Evolutionary conservation across 306 rosid genomes (phyloP), one percentile per base, ranked within the genome.

Genomic region (Astragalus glycyphyllos): DNA sequence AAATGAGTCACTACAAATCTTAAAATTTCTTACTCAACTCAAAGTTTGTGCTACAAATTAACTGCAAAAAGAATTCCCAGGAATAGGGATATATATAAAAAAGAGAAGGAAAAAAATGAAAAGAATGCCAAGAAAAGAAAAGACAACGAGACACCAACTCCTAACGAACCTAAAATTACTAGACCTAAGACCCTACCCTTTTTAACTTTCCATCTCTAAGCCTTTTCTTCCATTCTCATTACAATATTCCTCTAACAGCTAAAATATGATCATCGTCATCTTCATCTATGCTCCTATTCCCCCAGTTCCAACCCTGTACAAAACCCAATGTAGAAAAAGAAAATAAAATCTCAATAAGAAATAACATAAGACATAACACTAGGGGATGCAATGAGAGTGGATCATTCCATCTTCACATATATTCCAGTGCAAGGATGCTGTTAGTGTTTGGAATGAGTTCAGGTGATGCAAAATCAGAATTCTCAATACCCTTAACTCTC

Each of bases 61-160:
- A 89, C 97, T 95, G 96, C 97, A 95, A 95, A 95, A 95, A 91
- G 97, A 91, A 91, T 91, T 86, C 90, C 87, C 84, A 84, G 17
- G 20, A 72, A 79, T 31, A 83, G 77, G 90, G 89, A 81, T 67
- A 72, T 83, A 71, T 75, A 54, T 61, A 80, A 72, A 79, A 53
- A 72, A 58, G 9, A 48, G 37, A 32, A 23, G 2, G 29, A 50
- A 54, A 51, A 41, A 68, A 77, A 67, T 50, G 78, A 83, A 87
- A 88, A 75, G 86, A 91, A 89, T 75, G 85, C 85, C 76, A 79
- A 68, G 44, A 73, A 12, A 61, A 53, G 35, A 50, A 63, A 63
- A 72, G 40, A 75, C 73, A 72, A 77, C 56, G 54, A 68, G 80
- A 86, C 82, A 64, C 74, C 74, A 75, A 71, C 84, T 78, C 77